These are phyloP conservation scores for Colletotrichum sp. DNA, from an alignment of 2,329 filamentous ascomycete species.

Conservation along the genomic window DNA sequence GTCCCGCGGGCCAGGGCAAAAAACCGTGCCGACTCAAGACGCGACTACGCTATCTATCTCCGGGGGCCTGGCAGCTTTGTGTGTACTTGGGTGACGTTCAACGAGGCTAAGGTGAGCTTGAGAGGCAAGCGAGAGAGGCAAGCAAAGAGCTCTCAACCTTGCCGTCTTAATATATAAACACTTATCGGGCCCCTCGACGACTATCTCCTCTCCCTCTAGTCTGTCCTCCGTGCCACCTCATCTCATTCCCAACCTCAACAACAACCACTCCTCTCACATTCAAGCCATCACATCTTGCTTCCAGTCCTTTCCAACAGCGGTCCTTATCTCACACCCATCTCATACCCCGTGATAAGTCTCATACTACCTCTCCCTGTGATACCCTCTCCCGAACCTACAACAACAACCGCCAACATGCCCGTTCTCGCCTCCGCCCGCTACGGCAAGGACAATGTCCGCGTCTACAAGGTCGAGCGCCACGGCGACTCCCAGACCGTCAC, in stretches of 20 bases:
- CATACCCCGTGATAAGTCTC: background rate
- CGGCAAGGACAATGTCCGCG: conserved; percentile 97
- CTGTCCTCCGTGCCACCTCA: background rate
- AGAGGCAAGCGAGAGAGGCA: background rate
- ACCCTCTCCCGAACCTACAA: background rate
- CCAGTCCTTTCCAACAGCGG: background rate
- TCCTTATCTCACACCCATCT: background rate
- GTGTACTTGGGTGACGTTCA: conserved; percentile 2
- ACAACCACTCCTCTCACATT: background rate
- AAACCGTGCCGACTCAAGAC: conserved; percentile 6
- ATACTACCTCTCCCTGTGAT: background rate
- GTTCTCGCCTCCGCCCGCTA: conserved; percentile 71
- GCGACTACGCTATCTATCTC: conserved; percentile 18
- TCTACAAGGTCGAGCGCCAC: conserved; percentile 92
- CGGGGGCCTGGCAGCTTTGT: background rate
- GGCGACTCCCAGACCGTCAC: conserved; percentile 82
- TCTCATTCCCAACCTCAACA: background rate
- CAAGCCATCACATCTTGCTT: background rate
- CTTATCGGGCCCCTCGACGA: background rate
- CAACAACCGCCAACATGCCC: conserved; percentile 43
- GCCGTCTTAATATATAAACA: conserved; percentile 5
- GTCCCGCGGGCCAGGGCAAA: background rate
- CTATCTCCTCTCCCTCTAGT: background rate
- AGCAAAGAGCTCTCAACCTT: conserved; percentile 5
- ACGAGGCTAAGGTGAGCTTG: background rate